Evolutionary conservation across 2,329 filamentous ascomycete genomes (phyloP).

Genomic region (Cryphonectria carpinicola): DNA sequence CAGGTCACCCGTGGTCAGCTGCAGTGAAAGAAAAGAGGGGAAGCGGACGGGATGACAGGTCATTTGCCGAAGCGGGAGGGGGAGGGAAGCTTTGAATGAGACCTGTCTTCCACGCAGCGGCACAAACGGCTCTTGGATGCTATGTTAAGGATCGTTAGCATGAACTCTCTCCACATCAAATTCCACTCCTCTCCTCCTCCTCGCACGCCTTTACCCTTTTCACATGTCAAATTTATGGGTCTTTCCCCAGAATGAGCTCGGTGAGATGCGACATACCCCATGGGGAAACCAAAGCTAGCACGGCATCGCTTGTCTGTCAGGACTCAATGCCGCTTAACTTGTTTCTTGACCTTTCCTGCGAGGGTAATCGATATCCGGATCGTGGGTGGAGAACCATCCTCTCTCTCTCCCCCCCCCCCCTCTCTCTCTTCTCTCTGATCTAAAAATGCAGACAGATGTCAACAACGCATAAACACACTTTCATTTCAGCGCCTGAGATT

Average conservation of each 20-base stretch:
- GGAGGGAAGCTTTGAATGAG: neutral
- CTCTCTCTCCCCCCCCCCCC: neutral
- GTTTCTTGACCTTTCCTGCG: neutral
- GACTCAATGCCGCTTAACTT: too few species aligned
- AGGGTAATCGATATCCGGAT: neutral
- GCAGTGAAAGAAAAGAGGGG: neutral
- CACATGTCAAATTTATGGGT: neutral
- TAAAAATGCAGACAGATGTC: neutral
- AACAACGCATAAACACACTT: neutral
- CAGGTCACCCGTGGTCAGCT: neutral
- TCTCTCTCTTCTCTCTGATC: neutral
- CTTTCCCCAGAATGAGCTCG: neutral
- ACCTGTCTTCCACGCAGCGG: too few species aligned
- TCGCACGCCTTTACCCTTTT: neutral
- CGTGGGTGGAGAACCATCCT: neutral
- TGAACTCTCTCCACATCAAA: neutral
- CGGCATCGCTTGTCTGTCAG: neutral
- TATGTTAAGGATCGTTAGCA: neutral
- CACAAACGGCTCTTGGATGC: neutral
- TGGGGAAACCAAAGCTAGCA: neutral
- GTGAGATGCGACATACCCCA: slow-evolving; percentile 1
- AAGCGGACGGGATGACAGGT: neutral
- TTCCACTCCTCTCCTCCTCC: neutral
- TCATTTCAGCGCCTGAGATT: neutral
- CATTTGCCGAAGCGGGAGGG: neutral